Base-by-base conservation (phyloP, 257 asterid genomes). In the Ligustrum vulgare region DNA sequence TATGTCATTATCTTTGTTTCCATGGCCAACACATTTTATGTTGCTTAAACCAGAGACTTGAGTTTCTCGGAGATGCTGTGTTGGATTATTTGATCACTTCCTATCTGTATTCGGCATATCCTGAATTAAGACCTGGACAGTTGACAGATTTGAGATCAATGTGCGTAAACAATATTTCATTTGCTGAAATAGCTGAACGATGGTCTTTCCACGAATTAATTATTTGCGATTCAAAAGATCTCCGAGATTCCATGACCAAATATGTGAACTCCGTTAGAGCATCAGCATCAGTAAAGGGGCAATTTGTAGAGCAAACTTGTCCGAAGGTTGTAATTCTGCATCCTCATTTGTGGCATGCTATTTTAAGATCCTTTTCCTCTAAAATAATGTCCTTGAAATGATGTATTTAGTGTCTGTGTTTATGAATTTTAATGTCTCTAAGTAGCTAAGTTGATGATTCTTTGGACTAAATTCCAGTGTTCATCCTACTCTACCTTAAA, bases 41-140 rank as follows among this genome's bases (percentile, higher is more conserved):
- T 76, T 81, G 33, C 78, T 79, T 86, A 60, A 77, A 80, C 80
- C 97, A 93, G 98, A 90, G 99, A 74, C 89, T 95, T 70, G 99
- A 95, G 85, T 93, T 86, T 85, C 96, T 95, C 16, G 99, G 99
- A 81, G 99, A 95, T 87, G 98, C 99, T 67, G 94, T 90, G 80
- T 83, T 95, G 92, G 99, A 95, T 86, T 95, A 95, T 87, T 78
- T 95, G 89, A 89, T 95, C 84, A 93, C 98, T 76, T 90, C 97
- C 74, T 95, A 93, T 87, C 83, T 93, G 58, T 95, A 83, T 76
- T 87, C 97, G n/a, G 91, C 78, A 74, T 93, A 93, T 77, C 98
- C 99, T 45, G 81, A 83, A 37, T 77, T 95, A 85, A 93, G 84
- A 82, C 99, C 97, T 84, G 99, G 99, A 79, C 98, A 89, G 70